A percentile compares a stretch with the other conserved stretches of the same genome.
Conservation (phyloP, 2,329 filamentous ascomycete species). For the Xylaria hypoxylon region DNA sequence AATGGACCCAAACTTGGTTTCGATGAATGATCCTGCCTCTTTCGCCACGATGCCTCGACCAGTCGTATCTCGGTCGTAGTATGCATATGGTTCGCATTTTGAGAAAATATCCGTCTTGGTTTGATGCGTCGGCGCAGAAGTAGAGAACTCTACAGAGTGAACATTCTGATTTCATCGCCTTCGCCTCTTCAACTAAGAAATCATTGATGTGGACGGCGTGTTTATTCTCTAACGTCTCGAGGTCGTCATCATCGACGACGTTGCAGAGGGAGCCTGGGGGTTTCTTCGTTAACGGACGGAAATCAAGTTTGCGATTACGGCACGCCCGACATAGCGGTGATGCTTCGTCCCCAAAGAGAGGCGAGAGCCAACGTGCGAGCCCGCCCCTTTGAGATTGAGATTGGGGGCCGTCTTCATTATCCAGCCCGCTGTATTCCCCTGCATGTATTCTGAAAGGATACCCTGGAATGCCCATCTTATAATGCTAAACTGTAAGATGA, state of each 20-base stretch:
- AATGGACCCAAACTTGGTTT: constrained; percentile 25
- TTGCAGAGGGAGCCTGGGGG: constrained; percentile 4
- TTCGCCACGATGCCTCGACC: neutral
- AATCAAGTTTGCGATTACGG: constrained; percentile 18
- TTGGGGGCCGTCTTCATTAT: neutral
- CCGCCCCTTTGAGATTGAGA: neutral
- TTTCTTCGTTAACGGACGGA: constrained; percentile 7
- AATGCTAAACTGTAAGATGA: neutral
- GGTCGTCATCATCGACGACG: neutral
- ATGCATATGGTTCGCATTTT: constrained; percentile 21
- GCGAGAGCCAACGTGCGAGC: constrained; percentile 1
- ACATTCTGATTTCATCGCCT: neutral
- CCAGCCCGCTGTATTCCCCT: too few species aligned
- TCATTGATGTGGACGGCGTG: constrained; percentile 19
- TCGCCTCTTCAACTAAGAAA: constrained; percentile 18
- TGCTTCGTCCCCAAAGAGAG: neutral
- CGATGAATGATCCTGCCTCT: constrained; percentile 11
- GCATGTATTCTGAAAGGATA: neutral
- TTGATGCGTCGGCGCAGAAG: neutral
- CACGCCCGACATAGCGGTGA: constrained; percentile 17
- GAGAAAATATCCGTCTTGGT: constrained; percentile 9
- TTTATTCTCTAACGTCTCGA: constrained; percentile 13
- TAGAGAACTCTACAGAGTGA: constrained; percentile 22
- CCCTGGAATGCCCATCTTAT: neutral
- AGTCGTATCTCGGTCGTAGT: constrained; percentile 28